Evolutionary conservation across 2,329 filamentous ascomycete genomes (phyloP), one percentile per base, ranked within the genome.

Genomic region (Colletotrichum eleusines): DNA sequence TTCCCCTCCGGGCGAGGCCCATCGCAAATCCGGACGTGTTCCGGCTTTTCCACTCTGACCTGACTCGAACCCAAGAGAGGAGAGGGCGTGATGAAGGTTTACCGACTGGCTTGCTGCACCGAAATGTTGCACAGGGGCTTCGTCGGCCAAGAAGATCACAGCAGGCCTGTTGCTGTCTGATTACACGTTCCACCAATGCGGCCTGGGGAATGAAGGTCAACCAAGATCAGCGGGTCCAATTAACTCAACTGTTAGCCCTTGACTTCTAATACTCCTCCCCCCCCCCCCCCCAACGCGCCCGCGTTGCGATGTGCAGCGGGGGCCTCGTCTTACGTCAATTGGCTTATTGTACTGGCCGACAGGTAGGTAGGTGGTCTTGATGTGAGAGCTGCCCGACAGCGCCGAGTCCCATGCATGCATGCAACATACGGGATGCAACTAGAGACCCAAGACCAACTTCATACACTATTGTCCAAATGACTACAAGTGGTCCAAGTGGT

Each of bases 101-200:
- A n/a, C 51, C 58, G 58, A 38, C 42, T 61, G 31, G 58, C 31
- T 18, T 12, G 44, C 58, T 48, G 40, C 42, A 48, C 28, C 20
- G 26, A 46, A 60, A 46, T 9, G 40, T 46, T 40, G 31, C n/a
- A 8, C 58, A 50, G 44, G 31, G 58, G 58, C 18, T 46, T 26
- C 28, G 20, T 5, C 1, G 26, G 40, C 42, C 8, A 35, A n/a
- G 23, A 14, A 18, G 1, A 26, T 23, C 6, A 54, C 16, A 28
- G 38, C 23, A 16, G 35, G 18, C 20, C 42, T 46, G 44, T 23
- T 26, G 20, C 9, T 62, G 63, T 42, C 50, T 61, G 57, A 62
- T 62, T 67, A 46, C 28, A 20, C 68, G 68, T 68, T 71, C 68
- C 51, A 51, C 35, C 44, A 46, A 38, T 57, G 44, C 33, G 44